Evolutionary conservation across 345 rosid genomes (phyloP), one percentile per base, ranked within the genome.

Genomic region (Eucalyptus tenuipes): DNA sequence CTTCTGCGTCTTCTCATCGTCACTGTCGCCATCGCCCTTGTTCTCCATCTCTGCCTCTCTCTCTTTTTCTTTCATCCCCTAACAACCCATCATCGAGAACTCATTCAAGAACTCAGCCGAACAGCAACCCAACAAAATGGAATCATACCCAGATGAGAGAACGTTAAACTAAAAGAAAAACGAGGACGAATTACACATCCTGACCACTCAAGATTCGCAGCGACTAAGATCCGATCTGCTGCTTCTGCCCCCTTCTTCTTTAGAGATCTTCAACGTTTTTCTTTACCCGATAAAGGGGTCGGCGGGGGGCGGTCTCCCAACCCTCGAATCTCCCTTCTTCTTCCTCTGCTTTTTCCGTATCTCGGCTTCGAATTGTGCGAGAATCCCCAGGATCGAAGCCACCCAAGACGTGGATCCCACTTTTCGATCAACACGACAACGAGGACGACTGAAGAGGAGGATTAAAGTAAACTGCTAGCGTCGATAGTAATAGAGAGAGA

Each of bases 1-100:
- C 68, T 44, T 88, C 81, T n/a, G 47, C 89, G n/a, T 86, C 86
- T 88, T 91, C 75, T 89, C 90, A 86, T 87, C 88, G 48, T 55
- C 88, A 44, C 52, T 53, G 42, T 87, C 79, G 79, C 86, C 87
- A 75, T 5, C 44, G 47, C 47, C 52, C 88, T 42, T 57, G 88
- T 68, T 86, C 68, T 57, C 88, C 68, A n/a, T 33, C 79, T 40
- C 88, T 15, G 8, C 66, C 48, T 55, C 88, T 20, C 10, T 49
- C 81, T 87, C 80, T 37, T 37, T 66, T 27, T 87, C 55, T 85
- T 29, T 49, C 50, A 45, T 85, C 55, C 86, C 17, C 57, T 49
- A 85, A 15, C 24, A 40, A 85, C 86, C 50, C 57, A 47, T 85
- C 86, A 85, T 49, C 31, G 55, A 85, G n/a, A 49, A 85, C 86